Conservation (phyloP, 352 stramenopile genomes). For the Thalassiosira hispida region DNA sequence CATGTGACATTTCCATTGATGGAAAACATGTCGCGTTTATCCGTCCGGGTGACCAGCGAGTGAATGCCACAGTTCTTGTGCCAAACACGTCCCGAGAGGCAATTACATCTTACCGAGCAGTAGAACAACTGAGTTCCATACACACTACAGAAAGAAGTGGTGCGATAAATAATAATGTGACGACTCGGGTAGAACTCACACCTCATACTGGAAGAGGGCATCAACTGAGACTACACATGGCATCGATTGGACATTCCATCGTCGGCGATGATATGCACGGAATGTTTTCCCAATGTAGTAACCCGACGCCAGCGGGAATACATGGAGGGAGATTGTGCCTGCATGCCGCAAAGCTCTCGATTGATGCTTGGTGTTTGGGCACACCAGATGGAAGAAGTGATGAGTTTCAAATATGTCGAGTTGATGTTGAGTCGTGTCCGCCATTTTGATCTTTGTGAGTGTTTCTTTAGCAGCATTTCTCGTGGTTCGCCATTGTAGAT, state of each 20-base stretch:
- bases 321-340: slow-evolving; percentile 25
- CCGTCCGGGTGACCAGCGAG: slow-evolving; percentile 21
- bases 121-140: slow-evolving; percentile 7
- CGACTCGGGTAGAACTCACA: slow-evolving; percentile 46
- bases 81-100: slow-evolving; percentile 38
- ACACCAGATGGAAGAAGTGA: slow-evolving; percentile 5
- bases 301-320: not conserved
- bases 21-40: slow-evolving; percentile 42
- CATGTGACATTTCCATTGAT: slow-evolving; percentile 45
- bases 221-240: slow-evolving; percentile 61
- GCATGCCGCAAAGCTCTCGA: slow-evolving; percentile 44
- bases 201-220: slow-evolving; percentile 60
- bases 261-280: slow-evolving; percentile 40
- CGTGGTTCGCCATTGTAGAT: no score
- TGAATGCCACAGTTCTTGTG: slow-evolving; percentile 22
- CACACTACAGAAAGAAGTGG: not conserved
- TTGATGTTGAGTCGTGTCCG: slow-evolving; percentile 20
- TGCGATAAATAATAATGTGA: not conserved
- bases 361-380: slow-evolving; percentile 32
- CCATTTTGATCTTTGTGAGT: slow-evolving; percentile 21
- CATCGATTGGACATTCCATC: slow-evolving; percentile 53
- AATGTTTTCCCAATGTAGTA: not conserved
- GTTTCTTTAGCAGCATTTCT: no score
- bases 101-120: slow-evolving; percentile 28
- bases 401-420: slow-evolving; percentile 18